Percentiles rank a stretch among this genome's conserved stretches.
Evolutionary conservation across 306 rosid species (phyloP).

Genomic region (Corylus americana): DNA sequence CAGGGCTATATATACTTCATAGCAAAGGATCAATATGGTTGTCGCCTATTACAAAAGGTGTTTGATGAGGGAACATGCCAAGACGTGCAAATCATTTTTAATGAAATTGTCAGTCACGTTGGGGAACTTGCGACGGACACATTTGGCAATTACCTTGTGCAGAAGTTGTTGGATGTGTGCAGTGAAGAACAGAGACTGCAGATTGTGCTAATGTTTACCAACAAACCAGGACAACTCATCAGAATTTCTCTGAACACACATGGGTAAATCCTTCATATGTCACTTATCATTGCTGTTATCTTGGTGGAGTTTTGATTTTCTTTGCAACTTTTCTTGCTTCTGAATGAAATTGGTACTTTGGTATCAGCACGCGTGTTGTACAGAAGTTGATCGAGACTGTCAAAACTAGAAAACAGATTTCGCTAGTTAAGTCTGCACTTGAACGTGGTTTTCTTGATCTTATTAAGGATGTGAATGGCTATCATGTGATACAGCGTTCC

Average conservation of each 20-base stretch:
- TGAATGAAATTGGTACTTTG: constrained; percentile 12
- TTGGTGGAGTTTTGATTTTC: not conserved
- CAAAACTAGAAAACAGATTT: constrained; percentile 27
- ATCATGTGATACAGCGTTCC: constrained; percentile 69
- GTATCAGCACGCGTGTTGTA: constrained; percentile 66
- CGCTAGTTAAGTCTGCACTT: constrained; percentile 49
- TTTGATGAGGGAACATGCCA: constrained; percentile 52
- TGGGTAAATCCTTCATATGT: constrained; percentile 42
- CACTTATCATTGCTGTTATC: not conserved
- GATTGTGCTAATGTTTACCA: constrained; percentile 47
- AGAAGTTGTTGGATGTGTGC: constrained; percentile 66
- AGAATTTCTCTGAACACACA: constrained; percentile 62
- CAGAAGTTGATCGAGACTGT: constrained; percentile 79
- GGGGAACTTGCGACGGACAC: constrained; percentile 69
- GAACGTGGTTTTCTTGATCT: constrained; percentile 68
- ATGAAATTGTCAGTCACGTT: constrained; percentile 49
- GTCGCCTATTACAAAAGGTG: constrained; percentile 58
- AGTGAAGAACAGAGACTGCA: constrained; percentile 53
- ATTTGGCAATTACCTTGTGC: constrained; percentile 83
- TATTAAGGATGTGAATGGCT: constrained; percentile 61
- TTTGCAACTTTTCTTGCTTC: constrained; percentile 3
- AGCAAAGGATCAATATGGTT: constrained; percentile 77
- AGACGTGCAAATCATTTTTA: constrained; percentile 50
- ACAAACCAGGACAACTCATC: constrained; percentile 55
- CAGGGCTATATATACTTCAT: constrained; percentile 41